Base-by-base conservation (phyloP, 2,329 filamentous ascomycete genomes). In the Trichoderma pleuroti region DNA sequence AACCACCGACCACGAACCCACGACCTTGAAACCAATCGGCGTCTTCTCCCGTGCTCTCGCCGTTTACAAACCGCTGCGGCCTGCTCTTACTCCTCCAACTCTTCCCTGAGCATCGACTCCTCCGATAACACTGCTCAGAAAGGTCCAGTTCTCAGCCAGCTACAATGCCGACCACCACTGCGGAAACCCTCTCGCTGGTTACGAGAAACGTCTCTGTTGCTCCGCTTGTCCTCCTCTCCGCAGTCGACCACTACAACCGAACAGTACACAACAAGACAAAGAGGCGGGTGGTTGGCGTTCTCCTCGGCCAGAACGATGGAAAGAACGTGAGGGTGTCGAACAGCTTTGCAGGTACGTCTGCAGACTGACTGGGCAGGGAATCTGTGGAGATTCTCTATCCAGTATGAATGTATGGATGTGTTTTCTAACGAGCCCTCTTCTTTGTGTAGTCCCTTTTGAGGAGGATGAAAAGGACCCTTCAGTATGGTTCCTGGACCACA, bases 401-500 rank as follows among this genome's bases (percentile, higher is more conserved):
- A 59, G 18, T n/a, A 18, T 12, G 18, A 36, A 12, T 59, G 21
- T 21, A 30, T 12, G 18, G 64, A 5, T 59, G 39, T 26, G 34
- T 62, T 32, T 52, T 61, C 28, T 24, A 57, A 36, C 28, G n/a
- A 59, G 30, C 67, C 64, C 49, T 42, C 39, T 68, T 73, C 70
- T 76, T 66, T 72, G 49, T 73, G 73, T 78, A 97, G 96, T 98
- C 59, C 96, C 96, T 1, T 99, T 99, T 79, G 96, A 99, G 83
- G 96, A 99, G 85, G 96, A 99, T 81, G 96, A 98, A 78, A 97
- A 97, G 84, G 94, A 99, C 80, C 95, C 95, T 4, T 97, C 95
- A 42, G 96, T 99, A 80, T 99, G 96, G 96, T 99, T 98, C 81
- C 85, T 99, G 74, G 96, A 99, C 82, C 96, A 99, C 87, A 98